A percentile compares a stretch with the other conserved stretches of the same genome.
Conservation (phyloP, 148 eudicot genomes). For the Dysphania ambrosioides region DNA sequence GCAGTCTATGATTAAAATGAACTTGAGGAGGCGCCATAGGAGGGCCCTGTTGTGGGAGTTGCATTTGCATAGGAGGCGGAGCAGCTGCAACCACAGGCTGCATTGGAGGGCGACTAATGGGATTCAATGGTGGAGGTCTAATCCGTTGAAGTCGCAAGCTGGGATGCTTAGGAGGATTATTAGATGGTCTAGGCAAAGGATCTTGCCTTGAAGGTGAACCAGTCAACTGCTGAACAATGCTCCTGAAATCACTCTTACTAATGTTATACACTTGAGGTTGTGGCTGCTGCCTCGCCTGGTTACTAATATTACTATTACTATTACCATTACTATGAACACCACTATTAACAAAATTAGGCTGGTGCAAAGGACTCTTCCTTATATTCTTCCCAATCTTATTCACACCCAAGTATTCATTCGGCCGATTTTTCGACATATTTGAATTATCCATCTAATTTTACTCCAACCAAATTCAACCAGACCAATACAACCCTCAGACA, state of each 20-base stretch:
- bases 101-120: conserved; percentile 50
- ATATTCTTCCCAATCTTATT: conserved; percentile 79
- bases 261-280: conserved; percentile 96
- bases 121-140: conserved; percentile 75
- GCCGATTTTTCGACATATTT: conserved; percentile 38
- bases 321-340: not conserved
- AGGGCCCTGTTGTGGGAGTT: conserved; percentile 33
- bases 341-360: conserved; percentile 47
- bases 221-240: conserved; percentile 81
- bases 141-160: conserved; percentile 69
- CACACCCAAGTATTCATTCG: conserved; percentile 66
- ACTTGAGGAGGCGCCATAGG: conserved; percentile 25
- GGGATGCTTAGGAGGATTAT: conserved; percentile 60
- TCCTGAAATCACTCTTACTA: conserved; percentile 89
- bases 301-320: conserved; percentile 13
- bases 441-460: conserved; percentile 43
- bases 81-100: conserved; percentile 39
- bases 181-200: conserved; percentile 66
- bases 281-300: conserved; percentile 47
- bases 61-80: conserved; percentile 41
- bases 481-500: no score
- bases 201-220: conserved; percentile 72
- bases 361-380: conserved; percentile 64
- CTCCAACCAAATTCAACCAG: conserved; percentile 11
- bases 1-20: conserved; percentile 37